Conservation (phyloP, 768 basidiomycete species). For the Lentinula detonsa region DNA sequence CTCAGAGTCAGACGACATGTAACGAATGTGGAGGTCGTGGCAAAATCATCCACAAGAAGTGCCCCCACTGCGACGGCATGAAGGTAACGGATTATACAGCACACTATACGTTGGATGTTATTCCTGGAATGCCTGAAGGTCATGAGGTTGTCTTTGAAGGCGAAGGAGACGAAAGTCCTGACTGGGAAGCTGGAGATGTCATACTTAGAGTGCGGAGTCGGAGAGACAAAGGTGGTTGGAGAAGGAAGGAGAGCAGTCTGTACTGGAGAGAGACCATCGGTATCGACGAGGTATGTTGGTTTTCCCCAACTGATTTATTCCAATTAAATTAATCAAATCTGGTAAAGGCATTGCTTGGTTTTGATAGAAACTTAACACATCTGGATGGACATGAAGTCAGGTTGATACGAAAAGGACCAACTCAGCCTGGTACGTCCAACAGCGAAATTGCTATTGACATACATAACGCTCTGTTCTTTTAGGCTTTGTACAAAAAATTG, state of each 20-base stretch:
- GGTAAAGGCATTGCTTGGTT: constrained; percentile 88
- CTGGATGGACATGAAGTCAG: constrained; percentile 80
- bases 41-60: constrained; percentile 66
- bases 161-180: constrained; percentile 94
- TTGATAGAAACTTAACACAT: constrained; percentile 86
- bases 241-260: constrained; percentile 83
- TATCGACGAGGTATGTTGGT: constrained; percentile 71
- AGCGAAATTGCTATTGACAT: background rate
- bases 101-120: constrained; percentile 50
- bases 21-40: constrained; percentile 84
- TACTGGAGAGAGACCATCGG: constrained; percentile 92
- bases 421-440: constrained; percentile 71
- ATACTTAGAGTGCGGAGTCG: constrained; percentile 78
- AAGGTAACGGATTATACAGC: constrained; percentile 81
- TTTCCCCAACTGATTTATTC: background rate
- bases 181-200: constrained; percentile 95
- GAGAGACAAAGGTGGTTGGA: constrained; percentile 75
- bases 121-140: constrained; percentile 74
- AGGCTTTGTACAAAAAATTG: constrained; percentile 83
- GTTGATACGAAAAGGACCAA: constrained; percentile 70
- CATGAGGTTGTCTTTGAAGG: constrained; percentile 92
- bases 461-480: background rate
- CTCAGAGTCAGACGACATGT: constrained; percentile 80
- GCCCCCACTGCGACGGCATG: constrained; percentile 75
- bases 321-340: background rate